These are phyloP conservation scores for Suhomyces bribrorum DNA, from an alignment of 1,139 yeast genomes.

Conservation along the genomic window DNA sequence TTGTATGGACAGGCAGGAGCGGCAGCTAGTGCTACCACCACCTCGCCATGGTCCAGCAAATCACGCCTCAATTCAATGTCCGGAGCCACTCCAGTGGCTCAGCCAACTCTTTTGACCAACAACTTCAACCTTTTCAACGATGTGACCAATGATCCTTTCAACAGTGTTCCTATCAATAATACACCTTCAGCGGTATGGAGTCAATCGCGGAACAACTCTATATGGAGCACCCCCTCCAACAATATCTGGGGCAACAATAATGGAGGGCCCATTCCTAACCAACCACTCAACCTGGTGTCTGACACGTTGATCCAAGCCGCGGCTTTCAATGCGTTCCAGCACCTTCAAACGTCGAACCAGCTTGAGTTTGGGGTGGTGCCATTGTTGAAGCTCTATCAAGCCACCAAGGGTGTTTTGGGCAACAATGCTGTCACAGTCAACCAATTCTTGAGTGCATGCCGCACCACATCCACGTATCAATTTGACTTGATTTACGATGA, in stretches of 20 bases:
- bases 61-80: conserved; percentile 16
- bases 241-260: conserved; percentile 14
- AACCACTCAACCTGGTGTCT: conserved; percentile 2
- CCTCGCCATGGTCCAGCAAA: conserved; percentile 20
- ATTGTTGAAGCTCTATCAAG: conserved; percentile 34
- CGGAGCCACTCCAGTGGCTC: conserved; percentile 3
- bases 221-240: conserved; percentile 29
- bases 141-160: conserved; percentile 8
- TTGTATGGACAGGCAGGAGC: conserved; percentile 9
- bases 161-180: background rate
- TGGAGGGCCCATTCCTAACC: conserved; percentile 4
- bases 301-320: conserved; percentile 27
- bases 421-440: conserved; percentile 36
- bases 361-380: conserved; percentile 45
- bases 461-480: conserved; percentile 28
- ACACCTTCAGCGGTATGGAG: conserved; percentile 22
- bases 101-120: conserved; percentile 8
- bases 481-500: conserved; percentile 53
- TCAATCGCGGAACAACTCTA: conserved; percentile 31
- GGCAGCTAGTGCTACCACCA: too few species aligned
- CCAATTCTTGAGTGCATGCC: conserved; percentile 44
- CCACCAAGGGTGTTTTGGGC: conserved; percentile 31
- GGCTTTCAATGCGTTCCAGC: conserved; percentile 38
- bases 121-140: conserved; percentile 18
- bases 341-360: conserved; percentile 33